Evolutionary conservation across 805 yeast genomes (phyloP).

Genomic region (Cyberlindnera misumaiensis): DNA sequence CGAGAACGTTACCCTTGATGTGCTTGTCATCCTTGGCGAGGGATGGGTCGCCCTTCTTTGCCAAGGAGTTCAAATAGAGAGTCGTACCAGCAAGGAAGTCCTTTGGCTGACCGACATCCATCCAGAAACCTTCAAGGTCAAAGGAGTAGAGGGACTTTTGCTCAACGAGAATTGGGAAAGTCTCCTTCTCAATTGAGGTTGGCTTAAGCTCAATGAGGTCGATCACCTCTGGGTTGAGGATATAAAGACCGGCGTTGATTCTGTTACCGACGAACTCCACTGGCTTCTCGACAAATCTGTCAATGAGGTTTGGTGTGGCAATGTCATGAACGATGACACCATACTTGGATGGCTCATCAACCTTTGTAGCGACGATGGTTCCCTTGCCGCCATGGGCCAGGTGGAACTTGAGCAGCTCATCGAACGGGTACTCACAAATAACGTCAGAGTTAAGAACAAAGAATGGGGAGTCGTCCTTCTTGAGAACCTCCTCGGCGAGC

Average conservation of each 20-base stretch:
- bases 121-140: conserved; percentile 99
- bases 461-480: conserved; percentile 93
- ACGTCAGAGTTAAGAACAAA: conserved; percentile 98
- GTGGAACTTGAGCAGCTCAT: conserved; percentile 90
- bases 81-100: conserved; percentile 96
- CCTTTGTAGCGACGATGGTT: conserved; percentile 98
- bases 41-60: conserved; percentile 69
- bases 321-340: conserved; percentile 99
- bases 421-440: conserved; percentile 97
- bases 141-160: conserved; percentile 84
- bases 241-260: conserved; percentile 98
- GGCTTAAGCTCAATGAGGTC: conserved; percentile 97
- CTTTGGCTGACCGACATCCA: conserved; percentile 99
- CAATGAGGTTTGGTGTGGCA: conserved; percentile 90
- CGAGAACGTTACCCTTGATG: conserved; percentile 84
- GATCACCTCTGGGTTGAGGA: conserved; percentile 94
- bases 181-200: conserved; percentile 98
- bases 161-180: conserved; percentile 95
- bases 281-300: conserved; percentile 98
- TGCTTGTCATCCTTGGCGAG: conserved; percentile 54
- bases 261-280: conserved; percentile 99
- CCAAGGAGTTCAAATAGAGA: conserved; percentile 78
- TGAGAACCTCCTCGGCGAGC: conserved; percentile 89
- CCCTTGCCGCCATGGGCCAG: conserved; percentile 94
- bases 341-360: conserved; percentile 98